Conservation (phyloP, 192 early-diverging fungal species). For the Chytriomyces hyalinus region DNA sequence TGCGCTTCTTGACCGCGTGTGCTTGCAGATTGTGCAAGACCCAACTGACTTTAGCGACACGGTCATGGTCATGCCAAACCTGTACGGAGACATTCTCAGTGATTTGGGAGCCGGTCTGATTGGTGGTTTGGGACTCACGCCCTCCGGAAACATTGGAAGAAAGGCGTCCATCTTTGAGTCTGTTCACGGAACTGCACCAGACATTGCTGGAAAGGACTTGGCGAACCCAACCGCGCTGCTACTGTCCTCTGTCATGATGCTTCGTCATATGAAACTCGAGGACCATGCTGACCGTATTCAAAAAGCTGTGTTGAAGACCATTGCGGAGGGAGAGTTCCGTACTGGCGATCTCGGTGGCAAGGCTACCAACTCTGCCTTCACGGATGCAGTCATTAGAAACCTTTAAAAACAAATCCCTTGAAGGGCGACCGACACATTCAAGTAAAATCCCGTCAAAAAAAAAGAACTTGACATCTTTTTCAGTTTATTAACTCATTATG, state of each 20-base stretch:
- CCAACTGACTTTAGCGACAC: conserved; percentile 86
- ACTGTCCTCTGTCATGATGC: conserved; percentile 96
- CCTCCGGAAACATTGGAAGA: conserved; percentile 97
- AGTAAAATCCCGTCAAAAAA: too few species aligned
- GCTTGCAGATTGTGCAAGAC: conserved; percentile 94
- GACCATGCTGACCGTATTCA: conserved; percentile 84
- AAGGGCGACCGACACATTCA: too few species aligned
- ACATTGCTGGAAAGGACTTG: conserved; percentile 96
- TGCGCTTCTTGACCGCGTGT: conserved; percentile 91
- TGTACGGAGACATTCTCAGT: conserved; percentile 99
- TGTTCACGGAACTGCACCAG: conserved; percentile 86
- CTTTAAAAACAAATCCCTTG: conserved; percentile 15
- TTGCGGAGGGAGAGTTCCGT: conserved; percentile 87
- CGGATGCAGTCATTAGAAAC: conserved; percentile 79
- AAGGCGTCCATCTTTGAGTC: conserved; percentile 98
- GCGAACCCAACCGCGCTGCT: conserved; percentile 96
- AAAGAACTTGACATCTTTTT: too few species aligned
- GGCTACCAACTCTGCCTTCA: conserved; percentile 90
- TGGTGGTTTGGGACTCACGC: conserved; percentile 96
- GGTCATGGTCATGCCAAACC: conserved; percentile 99
- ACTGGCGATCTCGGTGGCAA: conserved; percentile 95
- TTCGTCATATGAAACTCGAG: conserved; percentile 91
- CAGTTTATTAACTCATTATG: too few species aligned
- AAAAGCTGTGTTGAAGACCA: conserved; percentile 86
- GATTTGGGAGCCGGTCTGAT: conserved; percentile 98